Evolutionary conservation across 495 filamentous ascomycete genomes (phyloP).

Genomic region (Aspergillus mulundensis): DNA sequence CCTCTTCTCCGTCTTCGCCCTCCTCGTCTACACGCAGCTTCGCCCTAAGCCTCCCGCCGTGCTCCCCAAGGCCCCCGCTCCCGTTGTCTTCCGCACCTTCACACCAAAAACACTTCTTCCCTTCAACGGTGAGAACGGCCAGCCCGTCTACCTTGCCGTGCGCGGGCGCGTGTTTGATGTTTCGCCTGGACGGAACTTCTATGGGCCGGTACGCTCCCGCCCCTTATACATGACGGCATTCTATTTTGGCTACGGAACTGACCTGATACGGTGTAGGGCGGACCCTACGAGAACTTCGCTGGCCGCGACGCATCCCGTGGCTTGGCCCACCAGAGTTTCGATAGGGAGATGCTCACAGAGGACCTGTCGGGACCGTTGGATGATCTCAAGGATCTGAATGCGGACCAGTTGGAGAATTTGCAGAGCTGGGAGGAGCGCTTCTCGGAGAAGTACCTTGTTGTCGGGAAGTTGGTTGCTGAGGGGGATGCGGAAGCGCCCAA

Average conservation of each 20-base stretch:
- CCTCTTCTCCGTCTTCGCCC: conserved; percentile 63
- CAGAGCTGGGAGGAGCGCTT: conserved; percentile 91
- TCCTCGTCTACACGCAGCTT: conserved; percentile 66
- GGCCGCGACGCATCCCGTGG: conserved; percentile 92
- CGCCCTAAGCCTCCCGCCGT: conserved; percentile 55
- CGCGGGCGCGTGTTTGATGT: conserved; percentile 87
- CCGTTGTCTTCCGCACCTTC: conserved; percentile 86
- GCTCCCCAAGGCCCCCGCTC: conserved; percentile 65
- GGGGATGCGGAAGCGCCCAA: conserved; percentile 52
- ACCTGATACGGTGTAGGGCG: conserved; percentile 45
- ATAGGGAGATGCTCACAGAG: conserved; percentile 93
- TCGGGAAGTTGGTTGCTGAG: conserved; percentile 82
- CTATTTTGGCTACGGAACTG: neutral
- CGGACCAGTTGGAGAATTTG: conserved; percentile 78
- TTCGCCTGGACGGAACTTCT: conserved; percentile 78
- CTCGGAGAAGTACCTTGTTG: conserved; percentile 86
- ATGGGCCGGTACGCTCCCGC: conserved; percentile 58
- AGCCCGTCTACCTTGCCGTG: conserved; percentile 80
- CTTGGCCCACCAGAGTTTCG: conserved; percentile 88
- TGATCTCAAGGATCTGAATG: conserved; percentile 66
- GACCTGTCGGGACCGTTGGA: conserved; percentile 85
- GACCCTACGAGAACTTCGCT: conserved; percentile 91
- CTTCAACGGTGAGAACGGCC: conserved; percentile 75
- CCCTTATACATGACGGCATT: neutral
- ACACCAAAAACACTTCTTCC: conserved; percentile 78